phyloP scores from a whole-genome alignment of 2,329 filamentous ascomycete species.

The Diplodia intermedia region DNA sequence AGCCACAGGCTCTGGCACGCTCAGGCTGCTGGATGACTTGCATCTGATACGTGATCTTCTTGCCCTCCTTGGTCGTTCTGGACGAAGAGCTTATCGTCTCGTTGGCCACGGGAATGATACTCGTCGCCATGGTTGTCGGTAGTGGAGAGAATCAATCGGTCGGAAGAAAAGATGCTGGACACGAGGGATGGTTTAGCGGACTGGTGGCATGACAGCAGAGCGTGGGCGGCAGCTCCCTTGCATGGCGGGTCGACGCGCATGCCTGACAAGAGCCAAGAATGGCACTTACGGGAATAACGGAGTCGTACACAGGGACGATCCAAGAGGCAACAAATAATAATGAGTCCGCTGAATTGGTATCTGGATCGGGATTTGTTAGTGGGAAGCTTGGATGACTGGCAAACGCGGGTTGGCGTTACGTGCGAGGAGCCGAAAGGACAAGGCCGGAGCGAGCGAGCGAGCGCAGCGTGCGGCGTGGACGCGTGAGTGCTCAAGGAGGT shows the following conservation, averaged over 20 bases:
- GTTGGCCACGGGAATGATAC: constrained; percentile 60
- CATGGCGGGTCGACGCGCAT: constrained; percentile 31
- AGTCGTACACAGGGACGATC: constrained; percentile 26
- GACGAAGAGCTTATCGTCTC: constrained; percentile 61
- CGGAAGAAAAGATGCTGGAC: constrained; percentile 22
- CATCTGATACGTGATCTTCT: constrained; percentile 80
- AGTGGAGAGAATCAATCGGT: constrained; percentile 1
- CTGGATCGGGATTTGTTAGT: constrained; percentile 20
- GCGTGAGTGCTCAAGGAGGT: background rate
- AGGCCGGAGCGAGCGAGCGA: constrained; percentile 4
- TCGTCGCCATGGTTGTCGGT: constrained; percentile 40
- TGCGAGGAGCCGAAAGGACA: constrained; percentile 12
- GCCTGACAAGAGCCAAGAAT: constrained; percentile 31
- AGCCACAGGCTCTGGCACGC: constrained; percentile 91
- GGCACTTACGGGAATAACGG: constrained; percentile 28
- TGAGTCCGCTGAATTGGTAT: constrained; percentile 24
- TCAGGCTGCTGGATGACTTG: constrained; percentile 93
- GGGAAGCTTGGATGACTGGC: background rate
- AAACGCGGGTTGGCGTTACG: constrained; percentile 10
- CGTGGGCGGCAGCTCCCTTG: constrained; percentile 32
- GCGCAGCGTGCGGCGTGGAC: no score
- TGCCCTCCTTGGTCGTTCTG: constrained; percentile 74
- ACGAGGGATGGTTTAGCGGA: constrained; percentile 23
- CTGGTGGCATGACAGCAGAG: constrained; percentile 30
- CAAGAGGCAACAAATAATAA: constrained; percentile 5